Base-by-base conservation (phyloP, 2,329 filamentous ascomycete genomes). In the Monilinia polystroma region DNA sequence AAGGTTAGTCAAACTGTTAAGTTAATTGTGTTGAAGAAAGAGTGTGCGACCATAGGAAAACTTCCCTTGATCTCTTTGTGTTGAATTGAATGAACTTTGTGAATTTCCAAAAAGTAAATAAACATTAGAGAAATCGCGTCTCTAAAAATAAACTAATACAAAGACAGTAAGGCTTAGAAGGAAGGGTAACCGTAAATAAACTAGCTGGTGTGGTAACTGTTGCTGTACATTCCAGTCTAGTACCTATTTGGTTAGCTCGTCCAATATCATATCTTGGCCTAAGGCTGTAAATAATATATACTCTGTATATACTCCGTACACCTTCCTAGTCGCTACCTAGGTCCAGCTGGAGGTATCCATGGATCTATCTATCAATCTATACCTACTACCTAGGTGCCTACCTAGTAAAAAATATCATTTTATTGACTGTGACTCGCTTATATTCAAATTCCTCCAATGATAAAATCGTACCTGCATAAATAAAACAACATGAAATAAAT, bases 101-200 rank as follows among this genome's bases (percentile, higher is more conserved):
- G 38, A 57, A 45, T 23, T 35, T 64, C 51, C 5, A 35, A 53
- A 55, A 55, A 64, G 60, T 64, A 64, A 64, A 64, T 57, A 64
- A 56, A 64, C 52, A 56, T 14, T 56, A 49, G 26, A 49, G 10
- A 26, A 38, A 45, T 64, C 62, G 62, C 62, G 52, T 64, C 59
- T 35, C 41, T 12, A 4, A 32, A 16, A 26, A 14, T 35, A 26
- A 18, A 12, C 58, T 62, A 62, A 32, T 20, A 51, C 45, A 5
- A 51, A 51, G n/a, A 57, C 5, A 57, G 51, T 64, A 64, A 45
- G 12, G 52, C 20, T 14, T 11, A 56, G 20, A 41, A 20, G 10
- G 26, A 18, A 64, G 18, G 26, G 32, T 11, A 57, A 38, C 52
- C 38, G 32, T 57, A 38, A 49, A 64, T 38, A 23, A 14, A 38